Evolutionary conservation across 495 filamentous ascomycete species (phyloP).

Genomic region (Xeromyces bisporus): DNA sequence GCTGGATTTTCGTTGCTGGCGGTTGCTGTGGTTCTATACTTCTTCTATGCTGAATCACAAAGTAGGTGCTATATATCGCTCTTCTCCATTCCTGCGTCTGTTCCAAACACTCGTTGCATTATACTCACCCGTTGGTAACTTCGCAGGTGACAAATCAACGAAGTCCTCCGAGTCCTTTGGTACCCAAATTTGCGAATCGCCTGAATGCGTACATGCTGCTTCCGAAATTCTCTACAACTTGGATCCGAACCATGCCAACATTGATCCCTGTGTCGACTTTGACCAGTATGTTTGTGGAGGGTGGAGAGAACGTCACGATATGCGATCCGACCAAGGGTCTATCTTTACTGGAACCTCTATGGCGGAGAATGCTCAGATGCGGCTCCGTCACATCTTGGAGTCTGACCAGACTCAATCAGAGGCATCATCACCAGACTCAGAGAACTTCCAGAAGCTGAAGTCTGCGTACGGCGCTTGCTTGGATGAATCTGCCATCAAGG

Average conservation of each 20-base stretch:
- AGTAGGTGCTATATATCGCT: no score
- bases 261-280: slow-evolving; percentile 56
- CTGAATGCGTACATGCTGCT: slow-evolving; percentile 50
- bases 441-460: slow-evolving; percentile 52
- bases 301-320: slow-evolving; percentile 46
- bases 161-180: slow-evolving; percentile 5
- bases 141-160: no score
- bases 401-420: slow-evolving; percentile 3
- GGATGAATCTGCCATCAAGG: slow-evolving; percentile 35
- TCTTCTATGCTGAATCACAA: neutral
- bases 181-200: slow-evolving; percentile 33
- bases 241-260: slow-evolving; percentile 40
- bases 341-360: slow-evolving; percentile 43
- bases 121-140: no score
- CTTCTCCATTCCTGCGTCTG: no score
- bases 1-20: neutral
- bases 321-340: slow-evolving; percentile 46
- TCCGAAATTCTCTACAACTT: slow-evolving; percentile 52
- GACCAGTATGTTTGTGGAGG: slow-evolving; percentile 55
- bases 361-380: slow-evolving; percentile 38
- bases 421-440: slow-evolving; percentile 27
- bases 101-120: no score
- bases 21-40: neutral
- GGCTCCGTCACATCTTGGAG: slow-evolving; percentile 48
- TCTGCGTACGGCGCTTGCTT: slow-evolving; percentile 47